phyloP scores from a whole-genome alignment of 371 early-diverging fungal genomes.

The Saksenaea oblongispora region DNA sequence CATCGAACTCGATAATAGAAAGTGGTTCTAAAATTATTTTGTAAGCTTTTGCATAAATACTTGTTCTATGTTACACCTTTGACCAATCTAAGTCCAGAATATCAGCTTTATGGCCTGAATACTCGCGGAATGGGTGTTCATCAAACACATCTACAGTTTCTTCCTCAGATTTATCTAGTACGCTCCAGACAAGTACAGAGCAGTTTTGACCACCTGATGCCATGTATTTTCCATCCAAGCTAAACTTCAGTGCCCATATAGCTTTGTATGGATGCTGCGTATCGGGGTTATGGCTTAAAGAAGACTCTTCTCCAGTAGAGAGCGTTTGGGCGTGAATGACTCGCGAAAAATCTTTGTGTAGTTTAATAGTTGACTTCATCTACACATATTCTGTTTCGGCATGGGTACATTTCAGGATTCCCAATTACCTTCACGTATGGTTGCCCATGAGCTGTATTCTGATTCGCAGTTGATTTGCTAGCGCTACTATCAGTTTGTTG shows the following conservation, averaged over 20 bases:
- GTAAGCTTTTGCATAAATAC: neutral
- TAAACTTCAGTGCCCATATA: slow-evolving; percentile 66
- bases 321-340: slow-evolving; percentile 41
- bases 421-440: too few species aligned
- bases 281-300: neutral
- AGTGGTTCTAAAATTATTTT: slow-evolving; percentile 55
- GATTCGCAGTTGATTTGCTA: too few species aligned
- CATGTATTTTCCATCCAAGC: slow-evolving; percentile 76
- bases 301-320: slow-evolving; percentile 12
- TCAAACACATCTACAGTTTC: slow-evolving; percentile 61
- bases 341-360: slow-evolving; percentile 26
- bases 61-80: slow-evolving; percentile 33
- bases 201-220: slow-evolving; percentile 80
- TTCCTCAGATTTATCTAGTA: slow-evolving; percentile 30
- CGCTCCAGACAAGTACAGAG: slow-evolving; percentile 72
- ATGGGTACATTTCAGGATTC: too few species aligned
- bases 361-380: slow-evolving; percentile 36
- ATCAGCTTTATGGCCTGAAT: slow-evolving; percentile 69
- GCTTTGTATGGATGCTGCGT: slow-evolving; percentile 18
- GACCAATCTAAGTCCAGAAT: slow-evolving; percentile 88
- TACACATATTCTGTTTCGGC: neutral
- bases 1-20: slow-evolving; percentile 82
- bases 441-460: too few species aligned
- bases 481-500: too few species aligned
- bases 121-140: slow-evolving; percentile 66